Evolutionary conservation across 345 rosid species (phyloP).

Genomic region (Euphorbia tirucalli): DNA sequence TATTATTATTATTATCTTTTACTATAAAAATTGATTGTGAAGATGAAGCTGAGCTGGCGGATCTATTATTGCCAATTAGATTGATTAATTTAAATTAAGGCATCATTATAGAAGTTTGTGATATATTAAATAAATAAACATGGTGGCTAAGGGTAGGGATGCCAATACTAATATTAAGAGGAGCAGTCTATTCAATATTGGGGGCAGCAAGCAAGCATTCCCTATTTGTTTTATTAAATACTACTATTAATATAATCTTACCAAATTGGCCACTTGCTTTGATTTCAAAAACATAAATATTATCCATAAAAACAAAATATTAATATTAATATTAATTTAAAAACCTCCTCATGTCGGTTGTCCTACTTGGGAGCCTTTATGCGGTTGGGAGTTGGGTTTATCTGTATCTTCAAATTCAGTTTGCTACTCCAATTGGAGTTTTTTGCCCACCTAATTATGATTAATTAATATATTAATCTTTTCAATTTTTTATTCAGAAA

Average conservation of each 20-base stretch:
- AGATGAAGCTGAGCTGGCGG: no score
- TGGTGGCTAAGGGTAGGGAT: not conserved
- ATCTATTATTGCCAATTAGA: no score
- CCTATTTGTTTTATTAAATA: not conserved
- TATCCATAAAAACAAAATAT: not conserved
- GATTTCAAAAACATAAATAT: not conserved
- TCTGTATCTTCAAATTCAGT: no score
- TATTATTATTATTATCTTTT: no score
- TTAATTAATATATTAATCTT: no score
- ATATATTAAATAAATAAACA: not conserved
- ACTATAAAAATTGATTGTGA: no score
- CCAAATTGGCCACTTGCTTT: not conserved
- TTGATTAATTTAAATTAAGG: no score
- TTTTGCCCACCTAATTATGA: not conserved
- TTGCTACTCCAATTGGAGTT: not conserved
- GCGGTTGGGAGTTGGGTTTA: not conserved
- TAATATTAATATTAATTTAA: no score
- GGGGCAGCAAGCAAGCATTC: not conserved
- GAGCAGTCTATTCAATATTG: no score
- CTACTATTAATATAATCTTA: no score
- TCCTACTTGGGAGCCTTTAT: not conserved
- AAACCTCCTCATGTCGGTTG: not conserved
- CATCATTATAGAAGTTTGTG: no score
- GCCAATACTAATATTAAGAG: not conserved
- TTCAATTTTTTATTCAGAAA: no score